These are phyloP conservation scores for Sugiyamaella grinbergsii DNA, from an alignment of 1,139 yeast species.

Conservation along the genomic window DNA sequence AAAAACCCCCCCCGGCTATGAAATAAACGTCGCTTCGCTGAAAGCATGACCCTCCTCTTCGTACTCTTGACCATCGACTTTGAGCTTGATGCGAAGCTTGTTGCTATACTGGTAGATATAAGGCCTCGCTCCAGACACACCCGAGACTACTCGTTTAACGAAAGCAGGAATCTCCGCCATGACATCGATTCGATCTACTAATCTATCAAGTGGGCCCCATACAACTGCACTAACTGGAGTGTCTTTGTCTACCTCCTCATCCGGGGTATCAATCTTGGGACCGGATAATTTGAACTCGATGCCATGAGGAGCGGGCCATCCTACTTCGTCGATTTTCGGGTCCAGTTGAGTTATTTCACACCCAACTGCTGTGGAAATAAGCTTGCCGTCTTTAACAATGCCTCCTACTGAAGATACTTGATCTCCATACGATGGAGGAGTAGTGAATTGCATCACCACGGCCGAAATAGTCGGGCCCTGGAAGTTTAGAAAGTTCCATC, in stretches of 20 bases:
- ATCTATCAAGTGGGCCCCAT: constrained; percentile 48
- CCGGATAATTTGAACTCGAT: constrained; percentile 64
- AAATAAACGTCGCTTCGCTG: constrained; percentile 76
- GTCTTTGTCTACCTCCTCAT: constrained; percentile 44
- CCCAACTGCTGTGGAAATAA: constrained; percentile 65
- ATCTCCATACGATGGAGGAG: constrained; percentile 85
- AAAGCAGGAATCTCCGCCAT: constrained; percentile 96
- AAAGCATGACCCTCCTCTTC: constrained; percentile 70
- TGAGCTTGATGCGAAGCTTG: constrained; percentile 37
- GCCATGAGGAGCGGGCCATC: constrained; percentile 85
- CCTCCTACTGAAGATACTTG: constrained; percentile 82
- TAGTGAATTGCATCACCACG: constrained; percentile 91
- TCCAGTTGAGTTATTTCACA: constrained; percentile 67
- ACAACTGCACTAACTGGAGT: constrained; percentile 42
- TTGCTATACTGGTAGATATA: constrained; percentile 89
- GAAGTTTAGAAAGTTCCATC: constrained; percentile 93
- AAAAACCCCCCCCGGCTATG: constrained; percentile 42
- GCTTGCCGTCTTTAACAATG: constrained; percentile 62
- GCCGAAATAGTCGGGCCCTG: constrained; percentile 76
- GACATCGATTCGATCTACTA: constrained; percentile 91
- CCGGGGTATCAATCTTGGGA: constrained; percentile 46
- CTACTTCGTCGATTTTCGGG: constrained; percentile 65
- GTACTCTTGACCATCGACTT: constrained; percentile 41
- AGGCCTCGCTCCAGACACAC: constrained; percentile 94
- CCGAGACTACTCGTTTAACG: constrained; percentile 89